Base-by-base conservation (phyloP, 352 stramenopile species). In the Globisporangium rhizosaccharum region DNA sequence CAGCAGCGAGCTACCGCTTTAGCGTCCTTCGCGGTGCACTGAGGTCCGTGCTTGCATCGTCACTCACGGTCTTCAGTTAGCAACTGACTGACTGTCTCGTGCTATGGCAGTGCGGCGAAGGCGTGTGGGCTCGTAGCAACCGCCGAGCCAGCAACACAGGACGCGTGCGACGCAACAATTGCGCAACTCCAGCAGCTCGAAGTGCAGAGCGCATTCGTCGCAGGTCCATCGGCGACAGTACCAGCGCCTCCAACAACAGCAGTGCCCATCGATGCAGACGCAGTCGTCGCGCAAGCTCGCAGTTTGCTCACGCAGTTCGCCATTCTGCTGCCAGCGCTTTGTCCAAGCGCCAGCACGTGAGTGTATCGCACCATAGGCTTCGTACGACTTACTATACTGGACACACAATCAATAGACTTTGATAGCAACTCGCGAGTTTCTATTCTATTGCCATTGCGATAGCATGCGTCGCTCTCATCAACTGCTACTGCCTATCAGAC, bases 11-110 rank as follows among this genome's bases (percentile, higher is more conserved):
- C 57, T 85, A 79, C 64, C 62, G 64, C 36, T 79, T 86, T 39
- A 72, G 65, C 33, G 46, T 60, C 15, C 51, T 92, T 47, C 80
- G 81, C 4, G 83, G 83, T 2, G 66, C 75, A 14, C 61, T 90
- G 3, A 70, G 72, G 73, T 80, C 37, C 36, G 65, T 37, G 26
- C 14, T 17, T 26, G 26, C 18, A 18, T 59, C 20, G 17, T 4
- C 18, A 23, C 20, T 15, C 15, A 1, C 2, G 12, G 18, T 42
- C 10, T 9, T 26, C 33, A 45, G 2, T 57, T 25, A 39, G 33
- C 33, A 39, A 10, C 33, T 39, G 7, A 39, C 33, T 39, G 33
- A 39, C 33, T 14, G 33, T 12, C 10, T 12, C 10, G 33, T 39
- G 33, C 33, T 12, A 39, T 39, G 5, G 33, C n/a, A 57, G 59